phyloP scores from a whole-genome alignment of 2,329 filamentous ascomycete genomes.

The Colletotrichum neosansevieriae region DNA sequence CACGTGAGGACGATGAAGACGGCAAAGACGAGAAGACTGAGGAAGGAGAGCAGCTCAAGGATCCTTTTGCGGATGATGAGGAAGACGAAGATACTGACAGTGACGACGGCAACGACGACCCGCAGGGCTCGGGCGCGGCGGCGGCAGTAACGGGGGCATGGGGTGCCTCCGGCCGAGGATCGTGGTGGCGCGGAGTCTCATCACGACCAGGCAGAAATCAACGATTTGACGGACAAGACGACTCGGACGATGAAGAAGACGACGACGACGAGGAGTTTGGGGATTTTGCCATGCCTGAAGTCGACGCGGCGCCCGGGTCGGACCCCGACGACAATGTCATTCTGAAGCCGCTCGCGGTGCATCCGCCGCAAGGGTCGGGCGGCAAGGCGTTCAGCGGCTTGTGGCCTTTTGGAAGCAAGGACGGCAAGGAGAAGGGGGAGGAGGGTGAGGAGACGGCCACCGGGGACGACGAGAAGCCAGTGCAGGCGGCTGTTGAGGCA shows the following conservation, averaged over 20 bases:
- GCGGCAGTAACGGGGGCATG: constrained; percentile 47
- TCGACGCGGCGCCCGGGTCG: constrained; percentile 49
- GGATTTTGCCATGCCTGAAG: constrained; percentile 75
- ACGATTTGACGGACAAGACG: constrained; percentile 57
- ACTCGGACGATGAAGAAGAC: constrained; percentile 64
- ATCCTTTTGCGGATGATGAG: constrained; percentile 70
- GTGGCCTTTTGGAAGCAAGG: constrained; percentile 65
- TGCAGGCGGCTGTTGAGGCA: constrained; percentile 63
- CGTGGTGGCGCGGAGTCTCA: constrained; percentile 63
- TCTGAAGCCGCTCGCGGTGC: constrained; percentile 66
- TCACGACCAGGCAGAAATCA: constrained; percentile 47
- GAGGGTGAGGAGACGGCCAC: constrained; percentile 41
- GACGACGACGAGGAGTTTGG: constrained; percentile 74
- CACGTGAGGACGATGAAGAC: constrained; percentile 56
- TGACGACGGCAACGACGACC: constrained; percentile 64
- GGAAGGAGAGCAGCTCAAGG: constrained; percentile 50
- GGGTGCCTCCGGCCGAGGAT: constrained; percentile 49
- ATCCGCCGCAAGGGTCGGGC: constrained; percentile 57
- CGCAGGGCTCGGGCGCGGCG: constrained; percentile 20
- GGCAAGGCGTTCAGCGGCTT: constrained; percentile 61
- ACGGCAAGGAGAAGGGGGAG: constrained; percentile 46
- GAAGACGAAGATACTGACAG: constrained; percentile 59
- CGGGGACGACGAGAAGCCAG: constrained; percentile 56
- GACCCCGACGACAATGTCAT: constrained; percentile 57
- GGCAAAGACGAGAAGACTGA: constrained; percentile 48